Evolutionary conservation across 306 rosid species (phyloP), one percentile per base, ranked within the genome.

Genomic region (Adenanthera pavonina): DNA sequence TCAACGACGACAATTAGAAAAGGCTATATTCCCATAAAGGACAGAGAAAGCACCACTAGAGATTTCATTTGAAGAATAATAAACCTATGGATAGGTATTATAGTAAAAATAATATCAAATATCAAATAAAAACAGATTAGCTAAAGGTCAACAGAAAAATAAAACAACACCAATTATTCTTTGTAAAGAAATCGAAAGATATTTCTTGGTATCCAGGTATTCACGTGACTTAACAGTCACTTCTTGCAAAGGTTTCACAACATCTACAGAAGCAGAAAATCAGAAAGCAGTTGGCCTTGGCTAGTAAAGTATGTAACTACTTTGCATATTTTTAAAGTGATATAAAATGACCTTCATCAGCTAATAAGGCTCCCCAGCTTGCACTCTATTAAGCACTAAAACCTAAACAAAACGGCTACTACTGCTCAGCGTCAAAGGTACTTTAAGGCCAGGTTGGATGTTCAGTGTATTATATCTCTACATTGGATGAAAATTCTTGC

Each of bases 1-100:
- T 25, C 40, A 75, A 43, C 71, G 59, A 49, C 35, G 72, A 56
- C 25, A 80, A 46, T 48, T 77, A 59, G 53, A 80, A 52, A 69
- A 46, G 20, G 20, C 48, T 13, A 46, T n/a, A 51, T 49, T 70
- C 60, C 69, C 41, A 72, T 46, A 69, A 52, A 57, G 49, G 44
- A 53, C 80, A 75, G n/a, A 56, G 46, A 75, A 47, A 65, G 8
- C 41, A 47, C 7, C 43, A 44, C 38, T 53, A 25, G 10, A 12
- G 43, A 68, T 53, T 30, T 74, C 44, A 25, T 61, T 19, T 19
- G 52, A 34, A 80, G 34, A 62, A 57, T 34, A 49, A 51, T 2
- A n/a, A 61, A 7, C 33, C 52, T 10, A 60, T 80, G 48, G n/a
- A 14, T 72, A 60, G 8, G 72, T 38, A 43, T 44, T 43, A 54